Base-by-base conservation (phyloP, 176 grass and related monocot genomes). In the Saccharum officinarum region DNA sequence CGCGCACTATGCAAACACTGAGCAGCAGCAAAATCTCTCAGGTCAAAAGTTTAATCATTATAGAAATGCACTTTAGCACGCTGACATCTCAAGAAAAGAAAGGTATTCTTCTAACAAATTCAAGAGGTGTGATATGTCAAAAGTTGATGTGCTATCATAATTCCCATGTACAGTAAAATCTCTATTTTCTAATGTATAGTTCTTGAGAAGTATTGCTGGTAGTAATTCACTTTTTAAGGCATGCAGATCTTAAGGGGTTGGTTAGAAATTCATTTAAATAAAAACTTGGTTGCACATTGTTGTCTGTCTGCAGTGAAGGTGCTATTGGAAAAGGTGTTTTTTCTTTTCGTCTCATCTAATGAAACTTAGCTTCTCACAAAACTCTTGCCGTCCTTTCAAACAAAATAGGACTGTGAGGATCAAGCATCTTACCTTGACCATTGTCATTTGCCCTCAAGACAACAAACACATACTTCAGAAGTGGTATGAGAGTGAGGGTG, bases 381-480 rank as follows among this genome's bases (percentile, higher is more conserved):
- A 1, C 57, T 11, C 22, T 23, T 60, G 22, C 8, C 3, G 3
- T 60, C 22, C 57, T 60, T 60, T 10, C 22, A 23, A 23, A 60
- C 57, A 11, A 60, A 61, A 25, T 25, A 61, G n/a, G n/a, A 12
- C 9, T 26, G 8, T 41, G 28, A 38, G 11, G 63, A 70, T 80
- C 16, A 87, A 85, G 16, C 59, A 61, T 25, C 59, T 61, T 70
- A 99, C 97, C 97, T 90, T 97, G 97, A 66, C 97, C 97, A 46
- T 92, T 97, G 67, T 99, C 97, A 83, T 94, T 99, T 75, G 97
- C 97, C n/a, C 88, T 80, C 82, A 99, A 83, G 64, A 99, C 97
- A 10, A 99, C 70, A 45, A 96, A 92, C 73, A 99, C 97, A 82
- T 99, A 99, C 69, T 99, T 99, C 38, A 99, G 67, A 64, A 99